Conservation (phyloP, 495 filamentous ascomycete genomes). For the Xylaria acuta region DNA sequence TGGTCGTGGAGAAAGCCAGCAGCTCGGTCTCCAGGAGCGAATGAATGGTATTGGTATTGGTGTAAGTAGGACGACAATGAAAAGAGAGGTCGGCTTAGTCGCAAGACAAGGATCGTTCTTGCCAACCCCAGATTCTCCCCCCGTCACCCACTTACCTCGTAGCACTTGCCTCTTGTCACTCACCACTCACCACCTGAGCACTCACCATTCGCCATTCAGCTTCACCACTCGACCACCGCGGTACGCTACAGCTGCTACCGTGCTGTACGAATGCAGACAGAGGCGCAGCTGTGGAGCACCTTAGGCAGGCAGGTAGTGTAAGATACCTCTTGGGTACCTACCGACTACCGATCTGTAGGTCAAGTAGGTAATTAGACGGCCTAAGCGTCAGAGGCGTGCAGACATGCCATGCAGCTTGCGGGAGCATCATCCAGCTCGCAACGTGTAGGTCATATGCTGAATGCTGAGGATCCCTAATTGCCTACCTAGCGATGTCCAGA, state of each 20-base stretch:
- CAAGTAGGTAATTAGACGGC: background rate
- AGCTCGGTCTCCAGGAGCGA: slow-evolving; percentile 16
- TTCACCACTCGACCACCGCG: slow-evolving; percentile 17
- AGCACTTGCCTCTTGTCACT: background rate
- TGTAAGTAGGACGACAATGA: slow-evolving; percentile 19
- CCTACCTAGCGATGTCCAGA: slow-evolving; percentile 40
- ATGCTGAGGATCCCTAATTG: slow-evolving; percentile 27
- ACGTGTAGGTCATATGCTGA: slow-evolving; percentile 40
- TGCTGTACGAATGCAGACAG: slow-evolving; percentile 8
- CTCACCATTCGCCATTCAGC: slow-evolving; percentile 15
- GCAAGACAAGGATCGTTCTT: slow-evolving; percentile 6
- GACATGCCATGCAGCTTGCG: slow-evolving; percentile 3
- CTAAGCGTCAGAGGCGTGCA: slow-evolving; percentile 15
- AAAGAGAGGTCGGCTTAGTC: slow-evolving; percentile 20
- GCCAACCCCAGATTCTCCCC: slow-evolving; percentile 18
- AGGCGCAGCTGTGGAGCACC: slow-evolving; percentile 18
- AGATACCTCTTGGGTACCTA: background rate
- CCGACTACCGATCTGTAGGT: background rate
- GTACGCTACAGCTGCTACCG: slow-evolving; percentile 10
- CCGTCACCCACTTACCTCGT: slow-evolving; percentile 4
- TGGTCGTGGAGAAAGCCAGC: slow-evolving; percentile 18
- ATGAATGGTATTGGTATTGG: slow-evolving; percentile 11
- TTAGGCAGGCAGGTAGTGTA: background rate
- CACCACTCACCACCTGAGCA: slow-evolving; percentile 3
- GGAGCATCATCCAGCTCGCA: slow-evolving; percentile 32